phyloP scores from a whole-genome alignment of 1,284 basidiomycete species.

The Puccinia hordei region DNA sequence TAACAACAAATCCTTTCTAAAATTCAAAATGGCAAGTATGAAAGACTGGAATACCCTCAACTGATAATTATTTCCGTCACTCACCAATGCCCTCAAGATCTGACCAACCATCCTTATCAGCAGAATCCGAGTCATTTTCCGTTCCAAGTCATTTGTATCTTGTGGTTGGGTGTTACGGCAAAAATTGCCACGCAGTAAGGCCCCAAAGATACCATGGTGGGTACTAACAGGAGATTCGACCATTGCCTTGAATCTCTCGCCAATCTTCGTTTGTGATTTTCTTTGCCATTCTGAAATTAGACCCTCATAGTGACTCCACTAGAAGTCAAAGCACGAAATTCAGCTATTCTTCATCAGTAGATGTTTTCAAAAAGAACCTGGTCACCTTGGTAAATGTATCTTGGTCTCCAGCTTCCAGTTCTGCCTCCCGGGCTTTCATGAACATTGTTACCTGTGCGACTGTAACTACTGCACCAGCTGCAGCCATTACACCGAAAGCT shows the following conservation, averaged over 20 bases:
- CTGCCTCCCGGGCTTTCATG: constrained; percentile 3
- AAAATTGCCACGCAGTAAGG: constrained; percentile 2
- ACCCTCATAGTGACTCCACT: constrained; percentile 6
- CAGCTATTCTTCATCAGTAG: neutral
- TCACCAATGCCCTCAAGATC: constrained; percentile 25
- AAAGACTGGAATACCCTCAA: neutral
- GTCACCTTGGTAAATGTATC: constrained; percentile 20
- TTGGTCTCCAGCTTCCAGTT: neutral
- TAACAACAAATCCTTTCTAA: constrained; percentile 23
- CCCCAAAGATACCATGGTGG: neutral
- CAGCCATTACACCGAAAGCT: constrained; percentile 5
- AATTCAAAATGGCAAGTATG: neutral
- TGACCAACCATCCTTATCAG: neutral
- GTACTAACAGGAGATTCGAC: neutral
- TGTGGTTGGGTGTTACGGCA: neutral
- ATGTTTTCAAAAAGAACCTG: neutral
- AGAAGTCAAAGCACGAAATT: neutral
- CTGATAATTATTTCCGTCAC: neutral
- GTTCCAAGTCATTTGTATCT: constrained; percentile 11
- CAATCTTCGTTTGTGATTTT: neutral
- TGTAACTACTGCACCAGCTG: constrained; percentile 15
- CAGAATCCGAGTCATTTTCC: neutral
- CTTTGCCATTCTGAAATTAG: constrained; percentile 6
- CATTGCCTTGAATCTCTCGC: neutral
- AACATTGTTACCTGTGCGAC: neutral